Conservation (phyloP, 2,329 filamentous ascomycete genomes). For the Cytospora chrysosperma region DNA sequence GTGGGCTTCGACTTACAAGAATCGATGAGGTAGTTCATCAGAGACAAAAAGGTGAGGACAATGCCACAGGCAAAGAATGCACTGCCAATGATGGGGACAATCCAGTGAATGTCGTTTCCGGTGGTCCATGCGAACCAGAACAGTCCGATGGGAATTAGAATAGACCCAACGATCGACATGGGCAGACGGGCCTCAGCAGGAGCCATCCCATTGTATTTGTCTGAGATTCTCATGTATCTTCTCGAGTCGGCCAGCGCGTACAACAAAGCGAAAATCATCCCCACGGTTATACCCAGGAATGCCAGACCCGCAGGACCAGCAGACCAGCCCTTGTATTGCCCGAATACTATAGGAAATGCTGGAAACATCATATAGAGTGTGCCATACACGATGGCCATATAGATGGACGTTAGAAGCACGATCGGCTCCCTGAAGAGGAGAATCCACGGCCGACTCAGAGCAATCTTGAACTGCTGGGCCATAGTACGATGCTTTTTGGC, state of each 20-base stretch:
- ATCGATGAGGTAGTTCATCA: constrained; percentile 57
- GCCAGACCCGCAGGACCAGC: constrained; percentile 60
- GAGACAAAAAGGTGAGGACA: constrained; percentile 54
- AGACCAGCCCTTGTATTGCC: constrained; percentile 57
- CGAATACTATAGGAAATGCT: constrained; percentile 66
- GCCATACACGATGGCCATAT: constrained; percentile 28
- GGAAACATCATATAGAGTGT: constrained; percentile 46
- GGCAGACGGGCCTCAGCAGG: constrained; percentile 67
- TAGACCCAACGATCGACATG: constrained; percentile 59
- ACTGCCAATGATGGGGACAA: constrained; percentile 41
- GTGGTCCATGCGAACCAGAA: constrained; percentile 73
- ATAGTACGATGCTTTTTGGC: constrained; percentile 39
- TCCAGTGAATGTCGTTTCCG: constrained; percentile 48
- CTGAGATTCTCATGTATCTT: constrained; percentile 48
- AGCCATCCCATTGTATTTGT: constrained; percentile 50
- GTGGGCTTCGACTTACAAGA: constrained; percentile 29
- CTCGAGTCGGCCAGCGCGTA: constrained; percentile 58
- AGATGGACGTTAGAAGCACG: constrained; percentile 18
- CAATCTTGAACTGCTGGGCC: constrained; percentile 54
- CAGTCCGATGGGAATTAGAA: constrained; percentile 61
- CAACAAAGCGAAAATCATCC: constrained; percentile 58
- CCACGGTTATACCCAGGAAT: constrained; percentile 67
- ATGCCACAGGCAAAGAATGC: constrained; percentile 37
- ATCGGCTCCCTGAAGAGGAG: constrained; percentile 68
- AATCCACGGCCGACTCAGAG: constrained; percentile 64